These are phyloP conservation scores for Ganoderma sinense DNA, from an alignment of 1,284 basidiomycete genomes.

Conservation along the genomic window DNA sequence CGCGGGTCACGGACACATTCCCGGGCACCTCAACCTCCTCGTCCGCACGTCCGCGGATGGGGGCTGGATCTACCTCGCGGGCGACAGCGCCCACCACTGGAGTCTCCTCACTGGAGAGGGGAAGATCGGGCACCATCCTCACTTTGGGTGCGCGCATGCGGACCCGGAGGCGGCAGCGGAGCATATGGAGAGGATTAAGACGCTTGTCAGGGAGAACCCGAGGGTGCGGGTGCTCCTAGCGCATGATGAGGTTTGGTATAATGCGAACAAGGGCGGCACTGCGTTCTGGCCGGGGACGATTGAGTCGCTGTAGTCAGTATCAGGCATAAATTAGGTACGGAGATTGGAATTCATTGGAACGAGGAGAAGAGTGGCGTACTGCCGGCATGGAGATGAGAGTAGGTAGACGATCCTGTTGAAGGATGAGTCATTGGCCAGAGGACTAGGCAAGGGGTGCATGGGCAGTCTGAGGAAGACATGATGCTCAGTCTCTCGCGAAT, in stretches of 20 bases:
- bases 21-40: conserved; percentile 61
- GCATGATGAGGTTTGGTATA: conserved; percentile 62
- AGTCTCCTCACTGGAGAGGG: conserved; percentile 55
- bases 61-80: conserved; percentile 63
- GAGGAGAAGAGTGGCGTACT: too few species aligned
- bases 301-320: conserved; percentile 10
- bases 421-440: too few species aligned
- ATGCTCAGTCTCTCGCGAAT: too few species aligned
- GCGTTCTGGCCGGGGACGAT: conserved; percentile 51
- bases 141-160: conserved; percentile 49
- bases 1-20: conserved; percentile 57
- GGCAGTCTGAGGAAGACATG: too few species aligned
- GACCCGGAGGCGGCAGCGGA: conserved; percentile 50
- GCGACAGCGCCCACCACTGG: conserved; percentile 64
- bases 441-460: too few species aligned
- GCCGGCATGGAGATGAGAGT: too few species aligned
- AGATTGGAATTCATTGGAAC: too few species aligned
- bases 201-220: conserved; percentile 43
- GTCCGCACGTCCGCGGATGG: conserved; percentile 62
- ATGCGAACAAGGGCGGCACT: conserved; percentile 48
- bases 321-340: too few species aligned
- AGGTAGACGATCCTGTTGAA: too few species aligned
- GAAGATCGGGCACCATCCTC: conserved; percentile 44
- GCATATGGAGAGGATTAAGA: conserved; percentile 50
- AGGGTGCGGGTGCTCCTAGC: conserved; percentile 57